A percentile compares a stretch with the other conserved stretches of the same genome.
Conservation (phyloP, 1,284 basidiomycete species). For the Meira nashicola region DNA sequence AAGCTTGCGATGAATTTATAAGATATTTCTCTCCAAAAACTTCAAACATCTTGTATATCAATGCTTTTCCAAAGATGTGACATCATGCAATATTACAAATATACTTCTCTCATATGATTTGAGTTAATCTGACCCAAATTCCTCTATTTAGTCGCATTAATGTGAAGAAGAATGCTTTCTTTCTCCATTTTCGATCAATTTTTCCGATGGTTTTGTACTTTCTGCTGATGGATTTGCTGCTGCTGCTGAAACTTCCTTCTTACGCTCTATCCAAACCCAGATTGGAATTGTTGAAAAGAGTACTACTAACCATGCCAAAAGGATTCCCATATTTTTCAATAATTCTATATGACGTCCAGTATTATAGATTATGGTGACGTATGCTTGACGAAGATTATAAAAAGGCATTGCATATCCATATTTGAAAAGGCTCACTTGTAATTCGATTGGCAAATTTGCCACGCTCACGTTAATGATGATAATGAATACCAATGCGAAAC, state of each 20-base stretch:
- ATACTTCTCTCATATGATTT: no score
- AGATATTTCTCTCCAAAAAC: no score
- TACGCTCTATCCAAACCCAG: constrained; percentile 35
- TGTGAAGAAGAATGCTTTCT: no score
- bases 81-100: no score
- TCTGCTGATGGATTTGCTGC: neutral
- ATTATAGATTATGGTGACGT: constrained; percentile 42
- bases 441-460: constrained; percentile 32
- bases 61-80: no score
- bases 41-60: no score
- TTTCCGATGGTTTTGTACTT: no score
- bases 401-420: constrained; percentile 47
- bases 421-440: constrained; percentile 28
- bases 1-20: no score
- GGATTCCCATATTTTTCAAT: constrained; percentile 43
- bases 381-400: constrained; percentile 39
- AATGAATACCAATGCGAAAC: constrained; percentile 34
- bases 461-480: constrained; percentile 46
- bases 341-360: constrained; percentile 33
- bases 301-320: constrained; percentile 43
- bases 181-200: no score
- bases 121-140: no score
- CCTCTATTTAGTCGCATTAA: no score
- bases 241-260: neutral
- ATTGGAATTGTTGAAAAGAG: constrained; percentile 39